Conservation (phyloP, 805 yeast genomes). For the Metschnikowia kofuensis region DNA sequence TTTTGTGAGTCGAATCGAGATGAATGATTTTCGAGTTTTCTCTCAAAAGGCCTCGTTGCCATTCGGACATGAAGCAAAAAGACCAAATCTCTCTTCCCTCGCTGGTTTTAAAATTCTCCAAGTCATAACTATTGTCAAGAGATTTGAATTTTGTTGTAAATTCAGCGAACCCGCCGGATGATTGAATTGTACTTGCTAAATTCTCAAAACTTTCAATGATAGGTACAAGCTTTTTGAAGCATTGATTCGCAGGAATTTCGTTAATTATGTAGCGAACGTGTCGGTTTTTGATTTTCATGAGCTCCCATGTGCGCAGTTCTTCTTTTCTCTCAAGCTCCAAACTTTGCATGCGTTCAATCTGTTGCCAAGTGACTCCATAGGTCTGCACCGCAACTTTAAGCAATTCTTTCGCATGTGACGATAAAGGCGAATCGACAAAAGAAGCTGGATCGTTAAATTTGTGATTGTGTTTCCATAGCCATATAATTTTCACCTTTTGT, state of each 20-base stretch:
- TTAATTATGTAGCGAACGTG: not conserved
- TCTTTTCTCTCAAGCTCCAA: not conserved
- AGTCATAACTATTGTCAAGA: not conserved
- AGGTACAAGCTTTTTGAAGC: not conserved
- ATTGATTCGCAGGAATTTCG: not conserved
- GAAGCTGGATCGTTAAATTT: not conserved
- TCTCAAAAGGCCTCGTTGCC: not conserved
- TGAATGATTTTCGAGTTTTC: not conserved
- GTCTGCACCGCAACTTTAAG: not conserved
- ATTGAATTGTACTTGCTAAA: not conserved
- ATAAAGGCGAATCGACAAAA: not conserved
- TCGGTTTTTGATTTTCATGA: not conserved
- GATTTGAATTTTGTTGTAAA: not conserved
- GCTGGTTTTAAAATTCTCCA: not conserved
- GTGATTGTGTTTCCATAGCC: constrained; percentile 1
- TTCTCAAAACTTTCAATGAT: not conserved
- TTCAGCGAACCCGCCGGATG: not conserved
- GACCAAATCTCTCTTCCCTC: not conserved
- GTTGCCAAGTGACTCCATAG: not conserved
- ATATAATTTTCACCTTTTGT: not conserved
- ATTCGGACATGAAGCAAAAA: not conserved
- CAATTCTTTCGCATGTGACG: not conserved
- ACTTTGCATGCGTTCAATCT: not conserved
- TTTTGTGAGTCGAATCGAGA: constrained; percentile 1
- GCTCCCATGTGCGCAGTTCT: not conserved